Conservation (phyloP, 352 stramenopile genomes). For the Phytopythium litorale region DNA sequence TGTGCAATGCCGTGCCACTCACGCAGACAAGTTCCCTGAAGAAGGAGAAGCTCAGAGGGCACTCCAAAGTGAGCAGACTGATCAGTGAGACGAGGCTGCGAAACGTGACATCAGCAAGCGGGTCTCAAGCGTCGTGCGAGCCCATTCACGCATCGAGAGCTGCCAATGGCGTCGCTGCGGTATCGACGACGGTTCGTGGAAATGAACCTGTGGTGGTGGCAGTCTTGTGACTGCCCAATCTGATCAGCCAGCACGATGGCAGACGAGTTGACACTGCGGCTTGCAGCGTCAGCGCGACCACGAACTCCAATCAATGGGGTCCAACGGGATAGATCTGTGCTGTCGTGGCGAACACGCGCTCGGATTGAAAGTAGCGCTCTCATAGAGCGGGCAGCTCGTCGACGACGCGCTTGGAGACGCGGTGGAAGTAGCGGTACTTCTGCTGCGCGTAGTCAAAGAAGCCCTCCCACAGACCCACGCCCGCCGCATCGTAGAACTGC, state of each 20-base stretch:
- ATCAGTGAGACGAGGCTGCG: background rate
- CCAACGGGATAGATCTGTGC: background rate
- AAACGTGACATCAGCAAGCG: background rate
- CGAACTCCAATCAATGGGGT: background rate
- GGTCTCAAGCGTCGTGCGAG: no score
- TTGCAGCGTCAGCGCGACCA: background rate
- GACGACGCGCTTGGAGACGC: slow-evolving; percentile 60
- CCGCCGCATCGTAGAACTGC: slow-evolving; percentile 43
- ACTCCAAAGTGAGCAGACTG: background rate
- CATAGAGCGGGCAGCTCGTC: background rate
- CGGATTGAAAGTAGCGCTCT: background rate
- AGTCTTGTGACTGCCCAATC: background rate
- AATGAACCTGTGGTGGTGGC: background rate
- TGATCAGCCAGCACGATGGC: background rate
- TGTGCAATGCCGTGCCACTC: background rate
- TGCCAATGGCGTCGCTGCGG: background rate
- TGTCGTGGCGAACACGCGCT: background rate
- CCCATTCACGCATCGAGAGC: background rate
- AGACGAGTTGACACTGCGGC: background rate
- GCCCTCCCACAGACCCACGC: slow-evolving; percentile 55
- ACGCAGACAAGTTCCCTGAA: background rate
- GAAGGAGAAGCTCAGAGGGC: background rate
- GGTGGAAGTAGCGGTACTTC: slow-evolving; percentile 65
- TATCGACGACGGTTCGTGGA: background rate
- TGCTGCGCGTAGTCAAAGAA: slow-evolving; percentile 63